A percentile compares a stretch with the other conserved stretches of the same genome.
Evolutionary conservation across 306 rosid species (phyloP).

Genomic region (Fragaria nilgerrensis): DNA sequence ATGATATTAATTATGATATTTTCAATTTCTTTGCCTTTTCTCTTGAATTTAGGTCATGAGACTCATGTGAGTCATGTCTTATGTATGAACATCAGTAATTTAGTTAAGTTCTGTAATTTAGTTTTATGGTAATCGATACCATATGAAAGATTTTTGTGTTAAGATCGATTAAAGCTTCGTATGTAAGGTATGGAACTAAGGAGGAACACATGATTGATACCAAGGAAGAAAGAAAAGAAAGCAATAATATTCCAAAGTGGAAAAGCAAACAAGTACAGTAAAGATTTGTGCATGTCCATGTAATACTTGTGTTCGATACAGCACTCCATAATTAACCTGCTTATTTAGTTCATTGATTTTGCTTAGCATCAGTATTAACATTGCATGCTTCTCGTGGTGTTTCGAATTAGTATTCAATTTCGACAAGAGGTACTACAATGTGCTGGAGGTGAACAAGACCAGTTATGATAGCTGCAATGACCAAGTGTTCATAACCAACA

Average conservation of each 20-base stretch:
- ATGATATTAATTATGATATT: not conserved
- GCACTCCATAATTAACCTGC: not conserved
- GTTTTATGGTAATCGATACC: not conserved
- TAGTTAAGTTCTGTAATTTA: not conserved
- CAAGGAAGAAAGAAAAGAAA: not conserved
- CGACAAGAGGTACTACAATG: conserved; percentile 60
- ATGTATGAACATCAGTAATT: not conserved
- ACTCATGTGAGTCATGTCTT: not conserved
- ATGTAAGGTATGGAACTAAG: not conserved
- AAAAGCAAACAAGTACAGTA: not conserved
- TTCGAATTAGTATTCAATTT: conserved; percentile 43
- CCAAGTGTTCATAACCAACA: conserved; percentile 45
- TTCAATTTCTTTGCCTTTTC: not conserved
- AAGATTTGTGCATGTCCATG: not conserved
- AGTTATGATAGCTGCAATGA: conserved; percentile 59
- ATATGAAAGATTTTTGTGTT: not conserved
- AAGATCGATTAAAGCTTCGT: not conserved
- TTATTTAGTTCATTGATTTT: not conserved
- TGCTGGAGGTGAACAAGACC: conserved; percentile 71
- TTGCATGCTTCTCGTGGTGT: not conserved
- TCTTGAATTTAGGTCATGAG: not conserved
- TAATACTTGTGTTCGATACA: not conserved
- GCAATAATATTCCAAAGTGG: not conserved
- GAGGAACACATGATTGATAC: not conserved
- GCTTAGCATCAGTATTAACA: not conserved